Evolutionary conservation across 2,329 filamentous ascomycete genomes (phyloP).

Genomic region (Epichloe sibirici): DNA sequence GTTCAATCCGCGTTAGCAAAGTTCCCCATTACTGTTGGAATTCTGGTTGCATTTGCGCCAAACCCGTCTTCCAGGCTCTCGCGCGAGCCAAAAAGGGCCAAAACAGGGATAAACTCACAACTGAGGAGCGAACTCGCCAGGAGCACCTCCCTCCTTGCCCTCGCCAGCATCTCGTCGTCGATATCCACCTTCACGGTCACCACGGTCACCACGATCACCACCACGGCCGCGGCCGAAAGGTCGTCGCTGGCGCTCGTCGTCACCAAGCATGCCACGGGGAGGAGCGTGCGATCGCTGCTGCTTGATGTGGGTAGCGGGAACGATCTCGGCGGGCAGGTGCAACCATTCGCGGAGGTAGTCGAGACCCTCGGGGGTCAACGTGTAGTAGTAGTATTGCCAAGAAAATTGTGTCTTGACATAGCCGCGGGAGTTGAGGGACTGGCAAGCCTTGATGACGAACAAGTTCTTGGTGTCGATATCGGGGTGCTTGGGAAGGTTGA

Average conservation of each 20-base stretch:
- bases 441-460: slow-evolving; percentile 96
- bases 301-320: slow-evolving; percentile 99
- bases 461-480: slow-evolving; percentile 99
- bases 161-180: slow-evolving; percentile 77
- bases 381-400: slow-evolving; percentile 99
- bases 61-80: no score
- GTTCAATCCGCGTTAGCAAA: slow-evolving; percentile 1
- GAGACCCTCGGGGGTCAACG: slow-evolving; percentile 97
- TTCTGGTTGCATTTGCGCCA: no score
- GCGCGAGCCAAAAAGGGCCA: not conserved
- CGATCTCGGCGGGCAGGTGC: slow-evolving; percentile 97
- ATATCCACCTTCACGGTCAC: slow-evolving; percentile 83
- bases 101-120: slow-evolving; percentile 47
- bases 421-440: slow-evolving; percentile 95
- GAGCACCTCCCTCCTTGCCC: slow-evolving; percentile 84
- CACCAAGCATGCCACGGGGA: slow-evolving; percentile 96
- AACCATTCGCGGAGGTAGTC: slow-evolving; percentile 99
- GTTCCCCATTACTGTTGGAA: not conserved
- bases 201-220: slow-evolving; percentile 50
- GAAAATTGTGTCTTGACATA: slow-evolving; percentile 99
- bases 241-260: slow-evolving; percentile 68
- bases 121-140: slow-evolving; percentile 81
- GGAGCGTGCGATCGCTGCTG: slow-evolving; percentile 97
- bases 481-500: slow-evolving; percentile 92
- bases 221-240: slow-evolving; percentile 72